phyloP scores from a whole-genome alignment of 2,329 filamentous ascomycete genomes.

The Clonostachys sp. region DNA sequence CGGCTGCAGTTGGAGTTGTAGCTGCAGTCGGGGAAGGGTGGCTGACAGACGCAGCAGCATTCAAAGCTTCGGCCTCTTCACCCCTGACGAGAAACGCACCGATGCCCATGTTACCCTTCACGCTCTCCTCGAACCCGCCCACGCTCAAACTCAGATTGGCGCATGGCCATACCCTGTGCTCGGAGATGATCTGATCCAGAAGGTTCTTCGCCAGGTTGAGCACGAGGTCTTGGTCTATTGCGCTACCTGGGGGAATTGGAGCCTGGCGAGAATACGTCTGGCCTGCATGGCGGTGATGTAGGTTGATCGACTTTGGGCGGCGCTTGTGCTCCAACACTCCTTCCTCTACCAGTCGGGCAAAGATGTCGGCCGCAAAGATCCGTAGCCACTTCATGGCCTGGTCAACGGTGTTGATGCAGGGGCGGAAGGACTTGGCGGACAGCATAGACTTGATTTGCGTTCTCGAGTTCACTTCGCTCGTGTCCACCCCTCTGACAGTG shows the following conservation, averaged over 20 bases:
- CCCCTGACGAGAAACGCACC: slow-evolving; percentile 78
- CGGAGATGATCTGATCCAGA: slow-evolving; percentile 70
- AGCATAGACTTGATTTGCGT: slow-evolving; percentile 98
- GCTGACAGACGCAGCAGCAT: slow-evolving; percentile 11
- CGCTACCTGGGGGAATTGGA: slow-evolving; percentile 72
- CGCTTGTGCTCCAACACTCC: slow-evolving; percentile 83
- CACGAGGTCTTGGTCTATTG: slow-evolving; percentile 66
- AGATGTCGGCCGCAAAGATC: slow-evolving; percentile 91
- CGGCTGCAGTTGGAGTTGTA: not conserved
- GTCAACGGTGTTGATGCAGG: slow-evolving; percentile 71
- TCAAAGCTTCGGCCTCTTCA: slow-evolving; percentile 49
- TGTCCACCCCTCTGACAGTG: slow-evolving; percentile 79
- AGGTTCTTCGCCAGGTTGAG: slow-evolving; percentile 74
- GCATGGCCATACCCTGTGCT: slow-evolving; percentile 85
- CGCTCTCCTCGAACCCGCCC: slow-evolving; percentile 85
- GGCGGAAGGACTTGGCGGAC: slow-evolving; percentile 91
- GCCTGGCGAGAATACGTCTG: slow-evolving; percentile 72
- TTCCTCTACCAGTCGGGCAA: slow-evolving; percentile 83
- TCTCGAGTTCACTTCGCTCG: slow-evolving; percentile 81
- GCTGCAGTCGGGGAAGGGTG: slow-evolving; percentile 7
- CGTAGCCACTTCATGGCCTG: slow-evolving; percentile 81
- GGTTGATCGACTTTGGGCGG: slow-evolving; percentile 77
- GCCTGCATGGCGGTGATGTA: slow-evolving; percentile 73
- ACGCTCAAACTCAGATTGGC: slow-evolving; percentile 85
- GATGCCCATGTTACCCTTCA: slow-evolving; percentile 81